A percentile compares a stretch with the other conserved stretches of the same genome.
phyloP scores from a whole-genome alignment of 371 early-diverging fungal genomes.

The Mortierella sp. region DNA sequence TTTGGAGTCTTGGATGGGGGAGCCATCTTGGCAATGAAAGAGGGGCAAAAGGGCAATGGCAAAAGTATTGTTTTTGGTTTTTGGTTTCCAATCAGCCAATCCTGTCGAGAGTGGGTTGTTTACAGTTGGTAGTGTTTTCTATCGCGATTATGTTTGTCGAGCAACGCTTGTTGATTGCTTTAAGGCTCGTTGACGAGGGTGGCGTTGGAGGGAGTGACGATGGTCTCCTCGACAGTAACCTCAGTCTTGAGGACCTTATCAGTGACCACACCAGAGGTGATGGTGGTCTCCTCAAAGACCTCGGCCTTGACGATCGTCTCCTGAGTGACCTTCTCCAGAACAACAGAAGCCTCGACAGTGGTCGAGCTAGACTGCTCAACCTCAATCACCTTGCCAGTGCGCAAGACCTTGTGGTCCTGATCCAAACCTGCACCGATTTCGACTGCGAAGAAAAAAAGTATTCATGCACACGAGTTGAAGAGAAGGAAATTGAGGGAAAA shows the following conservation, averaged over 20 bases:
- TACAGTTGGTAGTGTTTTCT: background rate
- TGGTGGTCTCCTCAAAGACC: conserved; percentile 16
- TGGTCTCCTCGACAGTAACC: conserved; percentile 12
- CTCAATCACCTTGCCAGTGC: conserved; percentile 44
- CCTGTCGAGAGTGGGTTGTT: background rate
- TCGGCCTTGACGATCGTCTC: conserved; percentile 23
- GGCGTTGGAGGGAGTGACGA: background rate
- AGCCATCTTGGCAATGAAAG: too few species aligned
- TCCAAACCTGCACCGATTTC: conserved; percentile 30
- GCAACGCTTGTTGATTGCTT: background rate
- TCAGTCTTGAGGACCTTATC: conserved; percentile 17
- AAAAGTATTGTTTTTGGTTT: too few species aligned
- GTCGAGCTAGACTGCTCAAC: background rate
- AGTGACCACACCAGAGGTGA: conserved; percentile 7
- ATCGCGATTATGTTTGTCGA: background rate
- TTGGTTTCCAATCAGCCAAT: background rate
- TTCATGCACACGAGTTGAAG: background rate
- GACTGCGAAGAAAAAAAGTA: conserved; percentile 8
- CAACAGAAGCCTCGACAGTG: background rate
- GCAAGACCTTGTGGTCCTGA: conserved; percentile 37
- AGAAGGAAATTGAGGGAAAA: background rate
- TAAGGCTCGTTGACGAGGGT: background rate
- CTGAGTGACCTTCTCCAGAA: conserved; percentile 9
- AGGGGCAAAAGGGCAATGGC: too few species aligned
- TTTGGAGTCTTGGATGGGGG: too few species aligned